Base-by-base conservation (phyloP, 441 rosid genomes). In the Adansonia gregorii region DNA sequence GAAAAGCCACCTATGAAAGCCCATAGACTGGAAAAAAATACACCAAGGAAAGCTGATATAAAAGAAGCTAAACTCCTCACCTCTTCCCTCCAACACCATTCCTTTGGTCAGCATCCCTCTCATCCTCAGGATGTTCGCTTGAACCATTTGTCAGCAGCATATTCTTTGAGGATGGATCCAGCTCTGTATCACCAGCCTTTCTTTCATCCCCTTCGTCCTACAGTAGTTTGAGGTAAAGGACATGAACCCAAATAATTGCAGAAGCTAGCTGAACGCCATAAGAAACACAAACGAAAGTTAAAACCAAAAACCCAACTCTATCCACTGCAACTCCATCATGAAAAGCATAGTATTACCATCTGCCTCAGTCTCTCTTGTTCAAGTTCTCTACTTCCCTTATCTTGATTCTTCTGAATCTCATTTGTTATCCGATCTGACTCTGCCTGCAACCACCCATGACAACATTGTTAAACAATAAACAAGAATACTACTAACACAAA, bases 221-320 rank as follows among this genome's bases (percentile, higher is more conserved):
- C 98, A 97, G 97, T 87, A 97, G 99, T 94, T 94, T 91, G 97
- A 93, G 95, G 97, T 91, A 94, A 97, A 93, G 99, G 96, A 93
- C 93, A 97, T 97, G 97, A 97, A 90, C 94, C 97, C 97, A 92
- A 92, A 97, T 92, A 94, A 97, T 93, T 91, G 97, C 97, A 96
- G 99, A 93, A 94, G 97, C 85, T 92, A 88, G 95, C 98, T 94
- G 98, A 94, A 82, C 83, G 86, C 86, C 94, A 96, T 88, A 86
- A 86, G 79, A 92, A 94, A 90, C 88, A 92, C 92, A 89, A 87
- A 79, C 79, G 83, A 54, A 86, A 85, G 97, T 94, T 89, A 94
- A 88, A 93, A 88, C 75, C 81, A 81, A 76, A 88, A 84, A 83
- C 85, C 76, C 83, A 86, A 72, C 80, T 78, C 75, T 61, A 84